Evolutionary conservation across 352 stramenopile species (phyloP).

Genomic region (Blastocystis sp.): DNA sequence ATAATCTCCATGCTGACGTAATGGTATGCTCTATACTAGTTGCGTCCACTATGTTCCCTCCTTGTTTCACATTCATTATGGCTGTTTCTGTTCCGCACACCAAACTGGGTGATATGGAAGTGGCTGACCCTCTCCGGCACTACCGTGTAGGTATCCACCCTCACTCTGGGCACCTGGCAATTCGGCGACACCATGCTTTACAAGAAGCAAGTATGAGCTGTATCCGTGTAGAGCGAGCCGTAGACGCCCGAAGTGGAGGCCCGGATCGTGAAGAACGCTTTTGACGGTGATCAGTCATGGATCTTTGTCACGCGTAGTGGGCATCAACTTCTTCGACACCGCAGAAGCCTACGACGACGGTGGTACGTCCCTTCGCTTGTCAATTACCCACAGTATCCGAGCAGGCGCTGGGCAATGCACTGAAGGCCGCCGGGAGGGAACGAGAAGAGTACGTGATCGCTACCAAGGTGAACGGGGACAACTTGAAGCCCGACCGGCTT

Average conservation of each 20-base stretch:
- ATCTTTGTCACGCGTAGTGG: slow-evolving; percentile 45
- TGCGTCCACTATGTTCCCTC: slow-evolving; percentile 32
- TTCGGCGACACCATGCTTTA: slow-evolving; percentile 74
- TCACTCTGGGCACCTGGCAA: slow-evolving; percentile 74
- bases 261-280: slow-evolving; percentile 71
- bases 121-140: not conserved
- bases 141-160: slow-evolving; percentile 52
- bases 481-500: slow-evolving; percentile 45
- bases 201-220: slow-evolving; percentile 47
- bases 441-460: slow-evolving; percentile 72
- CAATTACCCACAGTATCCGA: slow-evolving; percentile 75
- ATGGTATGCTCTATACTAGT: slow-evolving; percentile 32
- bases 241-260: slow-evolving; percentile 70
- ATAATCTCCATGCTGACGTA: not conserved
- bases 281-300: slow-evolving; percentile 39
- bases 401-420: slow-evolving; percentile 65
- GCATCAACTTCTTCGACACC: slow-evolving; percentile 82
- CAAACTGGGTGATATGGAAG: slow-evolving; percentile 71
- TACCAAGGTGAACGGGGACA: slow-evolving; percentile 59
- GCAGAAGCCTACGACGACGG: slow-evolving; percentile 83
- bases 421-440: slow-evolving; percentile 58
- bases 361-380: slow-evolving; percentile 78
- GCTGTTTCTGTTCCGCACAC: slow-evolving; percentile 72
- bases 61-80: slow-evolving; percentile 31
- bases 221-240: too few species aligned